A percentile compares a stretch with the other conserved stretches of the same genome.
phyloP scores from a whole-genome alignment of 2,329 filamentous ascomycete species.

The Eutypella sp. region DNA sequence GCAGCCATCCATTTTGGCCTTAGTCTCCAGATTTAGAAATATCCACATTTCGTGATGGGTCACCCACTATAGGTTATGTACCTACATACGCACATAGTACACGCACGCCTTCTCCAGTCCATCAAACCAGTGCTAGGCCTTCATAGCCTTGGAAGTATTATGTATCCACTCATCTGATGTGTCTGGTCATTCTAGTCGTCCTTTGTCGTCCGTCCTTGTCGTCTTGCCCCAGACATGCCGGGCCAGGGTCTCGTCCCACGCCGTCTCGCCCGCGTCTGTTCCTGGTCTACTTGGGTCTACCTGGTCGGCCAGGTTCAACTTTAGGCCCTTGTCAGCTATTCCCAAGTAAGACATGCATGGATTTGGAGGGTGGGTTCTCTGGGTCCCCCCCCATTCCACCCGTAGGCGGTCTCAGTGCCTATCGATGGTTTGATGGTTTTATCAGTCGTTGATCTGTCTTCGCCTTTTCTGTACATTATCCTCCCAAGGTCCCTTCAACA shows the following conservation, averaged over 20 bases:
- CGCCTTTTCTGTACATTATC: slow-evolving; percentile 27
- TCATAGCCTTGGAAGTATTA: too few species aligned
- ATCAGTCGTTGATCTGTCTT: slow-evolving; percentile 37
- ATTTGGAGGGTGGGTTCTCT: slow-evolving; percentile 24
- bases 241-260: slow-evolving; percentile 22
- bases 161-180: slow-evolving; percentile 36
- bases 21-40: slow-evolving; percentile 28
- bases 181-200: too few species aligned
- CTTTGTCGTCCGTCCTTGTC: too few species aligned
- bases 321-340: slow-evolving; percentile 37
- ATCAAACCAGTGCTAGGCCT: too few species aligned
- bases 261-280: slow-evolving; percentile 25
- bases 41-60: too few species aligned
- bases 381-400: slow-evolving; percentile 32
- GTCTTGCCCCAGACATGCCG: slow-evolving; percentile 39
- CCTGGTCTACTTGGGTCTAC: slow-evolving; percentile 23
- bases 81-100: slow-evolving; percentile 17
- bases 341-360: slow-evolving; percentile 49
- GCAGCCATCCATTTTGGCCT: slow-evolving; percentile 6
- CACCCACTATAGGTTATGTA: slow-evolving; percentile 20
- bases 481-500: slow-evolving; percentile 28
- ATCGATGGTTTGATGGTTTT: slow-evolving; percentile 36
- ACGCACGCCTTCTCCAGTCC: too few species aligned
- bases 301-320: slow-evolving; percentile 25
- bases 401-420: slow-evolving; percentile 29